Conservation (phyloP, 371 early-diverging fungal genomes). For the Actinomortierella wolfii region DNA sequence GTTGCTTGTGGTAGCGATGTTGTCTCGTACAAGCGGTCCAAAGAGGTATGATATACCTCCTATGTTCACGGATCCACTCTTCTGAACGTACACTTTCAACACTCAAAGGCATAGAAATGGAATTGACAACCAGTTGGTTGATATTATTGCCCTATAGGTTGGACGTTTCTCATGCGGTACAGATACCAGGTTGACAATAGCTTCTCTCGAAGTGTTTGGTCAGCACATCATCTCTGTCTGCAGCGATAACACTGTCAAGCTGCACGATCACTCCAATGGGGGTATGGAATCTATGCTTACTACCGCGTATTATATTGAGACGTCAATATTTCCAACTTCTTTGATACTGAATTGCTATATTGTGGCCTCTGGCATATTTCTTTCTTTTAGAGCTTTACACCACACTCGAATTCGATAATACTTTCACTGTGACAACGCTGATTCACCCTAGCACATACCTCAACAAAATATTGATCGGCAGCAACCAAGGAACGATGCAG, state of each 20-base stretch:
- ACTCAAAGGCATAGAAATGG: background rate
- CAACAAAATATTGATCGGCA: slow-evolving; percentile 91
- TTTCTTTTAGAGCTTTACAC: slow-evolving; percentile 65
- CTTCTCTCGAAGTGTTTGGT: slow-evolving; percentile 66
- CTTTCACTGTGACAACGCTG: slow-evolving; percentile 75
- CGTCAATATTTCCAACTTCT: background rate
- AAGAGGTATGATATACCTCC: slow-evolving; percentile 56
- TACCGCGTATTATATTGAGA: background rate
- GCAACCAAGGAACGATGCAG: slow-evolving; percentile 86
- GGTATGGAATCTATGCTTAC: slow-evolving; percentile 50
- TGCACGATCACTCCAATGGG: slow-evolving; percentile 74
- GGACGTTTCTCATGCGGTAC: slow-evolving; percentile 35
- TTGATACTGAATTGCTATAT: background rate
- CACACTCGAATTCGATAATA: slow-evolving; percentile 75
- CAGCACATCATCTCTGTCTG: slow-evolving; percentile 77
- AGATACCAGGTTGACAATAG: slow-evolving; percentile 35
- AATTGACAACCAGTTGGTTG: background rate
- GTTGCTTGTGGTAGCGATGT: slow-evolving; percentile 73
- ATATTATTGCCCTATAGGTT: slow-evolving; percentile 11
- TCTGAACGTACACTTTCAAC: background rate
- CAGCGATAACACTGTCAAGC: slow-evolving; percentile 78
- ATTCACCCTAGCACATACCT: slow-evolving; percentile 96
- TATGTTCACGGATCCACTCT: background rate
- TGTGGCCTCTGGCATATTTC: background rate
- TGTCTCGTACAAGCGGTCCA: slow-evolving; percentile 73